Evolutionary conservation across 192 early-diverging fungal species (phyloP).

Genomic region (Coemansia sp.): DNA sequence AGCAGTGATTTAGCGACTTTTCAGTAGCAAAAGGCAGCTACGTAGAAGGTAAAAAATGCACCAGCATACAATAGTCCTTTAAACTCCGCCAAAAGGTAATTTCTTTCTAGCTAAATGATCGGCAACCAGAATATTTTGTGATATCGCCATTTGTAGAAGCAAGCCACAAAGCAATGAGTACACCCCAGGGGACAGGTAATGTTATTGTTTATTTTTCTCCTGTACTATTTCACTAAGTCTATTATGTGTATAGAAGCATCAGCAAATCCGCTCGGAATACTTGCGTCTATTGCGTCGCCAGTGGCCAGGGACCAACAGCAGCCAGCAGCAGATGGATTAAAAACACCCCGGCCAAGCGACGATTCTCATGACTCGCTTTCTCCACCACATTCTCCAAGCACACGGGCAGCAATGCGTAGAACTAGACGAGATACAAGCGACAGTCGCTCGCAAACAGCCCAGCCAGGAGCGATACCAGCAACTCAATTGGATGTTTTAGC

Average conservation of each 20-base stretch:
- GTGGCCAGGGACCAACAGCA: slow-evolving; percentile 11
- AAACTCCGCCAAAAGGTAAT: slow-evolving; percentile 14
- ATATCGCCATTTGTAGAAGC: slow-evolving; percentile 6
- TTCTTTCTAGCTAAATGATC: slow-evolving; percentile 8
- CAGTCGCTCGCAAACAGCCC: neutral
- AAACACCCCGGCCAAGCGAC: slow-evolving; percentile 11
- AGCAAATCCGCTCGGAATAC: slow-evolving; percentile 38
- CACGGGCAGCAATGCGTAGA: slow-evolving; percentile 33
- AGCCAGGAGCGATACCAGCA: slow-evolving; percentile 29
- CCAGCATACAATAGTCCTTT: slow-evolving; percentile 11
- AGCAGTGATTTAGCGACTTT: no score
- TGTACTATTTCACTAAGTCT: neutral
- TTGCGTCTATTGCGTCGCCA: slow-evolving; percentile 46
- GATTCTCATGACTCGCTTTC: slow-evolving; percentile 18
- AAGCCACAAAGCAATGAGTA: slow-evolving; percentile 14
- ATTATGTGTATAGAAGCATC: slow-evolving; percentile 17
- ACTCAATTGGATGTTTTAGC: slow-evolving; percentile 51
- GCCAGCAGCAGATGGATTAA: neutral
- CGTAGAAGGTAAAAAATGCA: no score
- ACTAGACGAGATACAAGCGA: slow-evolving; percentile 5
- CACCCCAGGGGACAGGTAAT: slow-evolving; percentile 9
- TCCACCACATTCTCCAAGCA: slow-evolving; percentile 40
- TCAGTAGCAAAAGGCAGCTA: no score
- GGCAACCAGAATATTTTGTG: neutral
- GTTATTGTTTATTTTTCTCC: slow-evolving; percentile 1